Percentiles rank a stretch among this genome's conserved stretches.
These are phyloP conservation scores for Botrytis hyacinthi DNA, from an alignment of 2,329 filamentous ascomycete genomes.

Conservation along the genomic window DNA sequence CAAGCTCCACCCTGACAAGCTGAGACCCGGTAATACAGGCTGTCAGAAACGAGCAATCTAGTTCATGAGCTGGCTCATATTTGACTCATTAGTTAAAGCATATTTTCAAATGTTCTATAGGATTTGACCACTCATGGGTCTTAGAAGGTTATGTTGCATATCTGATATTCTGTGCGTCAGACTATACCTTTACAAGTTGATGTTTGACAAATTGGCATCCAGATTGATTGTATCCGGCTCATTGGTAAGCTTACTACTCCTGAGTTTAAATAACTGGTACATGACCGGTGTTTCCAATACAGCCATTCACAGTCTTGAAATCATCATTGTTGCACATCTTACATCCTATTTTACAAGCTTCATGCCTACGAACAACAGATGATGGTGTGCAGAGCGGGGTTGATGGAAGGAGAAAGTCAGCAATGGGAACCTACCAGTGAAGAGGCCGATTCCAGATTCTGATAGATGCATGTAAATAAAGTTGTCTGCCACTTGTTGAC, in stretches of 20 bases:
- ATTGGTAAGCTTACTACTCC: not conserved
- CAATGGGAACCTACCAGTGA: not conserved
- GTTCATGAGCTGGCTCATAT: not conserved
- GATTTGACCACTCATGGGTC: not conserved
- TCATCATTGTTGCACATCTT: not conserved
- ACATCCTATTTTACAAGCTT: not conserved
- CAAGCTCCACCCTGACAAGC: too few relatives aligned
- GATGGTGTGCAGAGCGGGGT: not conserved
- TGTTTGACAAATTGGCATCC: too few relatives aligned
- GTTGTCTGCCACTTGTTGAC: not conserved
- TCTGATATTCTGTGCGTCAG: not conserved
- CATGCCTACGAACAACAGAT: not conserved
- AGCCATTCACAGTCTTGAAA: not conserved
- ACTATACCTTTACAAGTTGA: not conserved
- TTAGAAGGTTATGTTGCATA: not conserved
- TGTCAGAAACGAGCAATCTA: too few relatives aligned
- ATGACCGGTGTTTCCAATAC: too few relatives aligned
- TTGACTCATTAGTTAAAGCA: not conserved
- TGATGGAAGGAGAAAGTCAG: not conserved
- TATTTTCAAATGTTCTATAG: not conserved
- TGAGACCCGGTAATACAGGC: too few relatives aligned
- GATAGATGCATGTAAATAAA: not conserved
- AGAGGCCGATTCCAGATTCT: not conserved
- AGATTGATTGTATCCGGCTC: not conserved
- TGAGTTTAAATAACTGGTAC: fast-evolving